Conservation (phyloP, 2,329 filamentous ascomycete species). For the Furcasterigmium furcatum region DNA sequence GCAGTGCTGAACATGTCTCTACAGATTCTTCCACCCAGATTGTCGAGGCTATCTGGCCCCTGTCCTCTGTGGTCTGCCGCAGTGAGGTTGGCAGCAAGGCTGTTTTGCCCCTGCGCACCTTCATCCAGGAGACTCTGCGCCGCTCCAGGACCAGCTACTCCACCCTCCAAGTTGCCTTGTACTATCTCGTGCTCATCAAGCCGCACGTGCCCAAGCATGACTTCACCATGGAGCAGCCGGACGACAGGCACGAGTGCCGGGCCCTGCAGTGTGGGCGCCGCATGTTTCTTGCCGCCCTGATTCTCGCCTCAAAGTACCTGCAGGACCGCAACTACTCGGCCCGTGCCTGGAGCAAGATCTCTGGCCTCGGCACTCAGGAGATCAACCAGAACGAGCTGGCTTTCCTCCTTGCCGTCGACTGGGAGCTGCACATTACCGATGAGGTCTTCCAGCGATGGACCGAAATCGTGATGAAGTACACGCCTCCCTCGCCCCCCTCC, state of each 20-base stretch:
- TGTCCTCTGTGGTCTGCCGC: conserved; percentile 76
- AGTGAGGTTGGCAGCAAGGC: conserved; percentile 70
- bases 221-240: conserved; percentile 81
- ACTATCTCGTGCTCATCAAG: conserved; percentile 94
- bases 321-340: conserved; percentile 98
- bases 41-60: conserved; percentile 94
- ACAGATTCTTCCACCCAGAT: conserved; percentile 96
- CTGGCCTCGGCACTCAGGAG: conserved; percentile 85
- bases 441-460: conserved; percentile 90
- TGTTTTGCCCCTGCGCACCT: conserved; percentile 86
- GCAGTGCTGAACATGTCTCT: conserved; percentile 28
- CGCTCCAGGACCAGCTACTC: conserved; percentile 96
- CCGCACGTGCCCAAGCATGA: conserved; percentile 79
- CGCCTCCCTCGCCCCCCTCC: conserved; percentile 59
- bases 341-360: conserved; percentile 98
- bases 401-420: conserved; percentile 85
- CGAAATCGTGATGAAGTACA: conserved; percentile 84
- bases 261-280: conserved; percentile 92
- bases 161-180: conserved; percentile 92
- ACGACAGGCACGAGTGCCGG: conserved; percentile 68
- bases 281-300: conserved; percentile 94
- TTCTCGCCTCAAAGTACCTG: conserved; percentile 94
- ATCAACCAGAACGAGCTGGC: conserved; percentile 97
- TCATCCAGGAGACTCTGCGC: conserved; percentile 95
- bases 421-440: conserved; percentile 92